Conservation (phyloP, 306 rosid genomes). For the Acacia crassicarpa region DNA sequence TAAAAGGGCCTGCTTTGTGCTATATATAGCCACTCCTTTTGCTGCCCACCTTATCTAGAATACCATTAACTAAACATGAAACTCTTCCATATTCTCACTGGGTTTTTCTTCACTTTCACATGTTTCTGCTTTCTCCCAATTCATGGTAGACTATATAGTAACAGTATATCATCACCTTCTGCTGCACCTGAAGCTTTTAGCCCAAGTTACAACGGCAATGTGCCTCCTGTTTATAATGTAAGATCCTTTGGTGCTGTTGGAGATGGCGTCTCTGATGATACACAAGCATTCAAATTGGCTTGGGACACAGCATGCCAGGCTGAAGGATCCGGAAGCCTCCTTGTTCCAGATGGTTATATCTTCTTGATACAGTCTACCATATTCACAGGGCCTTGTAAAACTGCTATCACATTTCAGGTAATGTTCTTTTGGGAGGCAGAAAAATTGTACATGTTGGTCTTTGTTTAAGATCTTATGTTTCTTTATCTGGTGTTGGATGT, state of each 20-base stretch:
- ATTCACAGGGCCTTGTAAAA: slow-evolving; percentile 49
- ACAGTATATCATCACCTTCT: slow-evolving; percentile 23
- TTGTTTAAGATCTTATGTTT: neutral
- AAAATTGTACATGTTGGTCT: neutral
- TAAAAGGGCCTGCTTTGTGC: neutral
- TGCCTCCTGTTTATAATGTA: slow-evolving; percentile 36
- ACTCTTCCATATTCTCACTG: neutral
- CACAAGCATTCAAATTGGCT: slow-evolving; percentile 57
- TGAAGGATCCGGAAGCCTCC: slow-evolving; percentile 36
- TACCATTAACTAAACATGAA: slow-evolving; percentile 19
- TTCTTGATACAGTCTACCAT: slow-evolving; percentile 49
- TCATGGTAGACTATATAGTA: slow-evolving; percentile 4
- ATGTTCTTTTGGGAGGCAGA: neutral
- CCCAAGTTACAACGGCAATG: neutral
- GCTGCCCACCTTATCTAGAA: neutral
- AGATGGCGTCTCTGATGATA: slow-evolving; percentile 58
- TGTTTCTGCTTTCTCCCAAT: neutral
- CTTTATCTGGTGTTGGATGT: neutral
- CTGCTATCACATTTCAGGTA: slow-evolving; percentile 40
- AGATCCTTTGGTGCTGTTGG: slow-evolving; percentile 66
- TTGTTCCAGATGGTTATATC: slow-evolving; percentile 45
- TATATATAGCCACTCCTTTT: slow-evolving; percentile 7
- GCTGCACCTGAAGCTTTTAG: slow-evolving; percentile 13
- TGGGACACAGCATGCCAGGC: slow-evolving; percentile 68
- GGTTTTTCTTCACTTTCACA: neutral